Conservation (phyloP, 768 basidiomycete genomes). For the Trametes sanguinea region DNA sequence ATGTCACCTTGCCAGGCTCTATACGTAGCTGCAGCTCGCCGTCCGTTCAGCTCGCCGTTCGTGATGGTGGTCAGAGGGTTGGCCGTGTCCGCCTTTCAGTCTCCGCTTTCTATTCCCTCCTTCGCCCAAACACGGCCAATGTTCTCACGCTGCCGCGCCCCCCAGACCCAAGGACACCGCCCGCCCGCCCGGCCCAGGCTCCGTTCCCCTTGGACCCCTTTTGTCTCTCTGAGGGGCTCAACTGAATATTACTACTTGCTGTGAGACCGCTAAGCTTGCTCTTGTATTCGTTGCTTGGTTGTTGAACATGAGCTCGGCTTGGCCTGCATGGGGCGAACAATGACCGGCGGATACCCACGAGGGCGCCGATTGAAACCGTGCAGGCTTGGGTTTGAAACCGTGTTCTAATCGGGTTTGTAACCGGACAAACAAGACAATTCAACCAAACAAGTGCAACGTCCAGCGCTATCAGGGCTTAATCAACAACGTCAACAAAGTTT, state of each 20-base stretch:
- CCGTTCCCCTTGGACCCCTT: too few species aligned
- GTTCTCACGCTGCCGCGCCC: slow-evolving; percentile 28
- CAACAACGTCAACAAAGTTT: slow-evolving; percentile 39
- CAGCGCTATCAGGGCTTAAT: slow-evolving; percentile 21
- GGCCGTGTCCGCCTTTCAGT: slow-evolving; percentile 29
- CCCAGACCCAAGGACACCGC: not conserved
- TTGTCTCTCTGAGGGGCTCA: too few species aligned
- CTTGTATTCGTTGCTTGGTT: not conserved
- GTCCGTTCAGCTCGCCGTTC: slow-evolving; percentile 32
- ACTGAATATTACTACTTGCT: too few species aligned
- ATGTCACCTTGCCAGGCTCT: slow-evolving; percentile 30
- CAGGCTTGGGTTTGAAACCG: slow-evolving; percentile 3
- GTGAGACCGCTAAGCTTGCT: not conserved
- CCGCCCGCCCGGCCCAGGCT: too few species aligned
- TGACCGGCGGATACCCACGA: not conserved
- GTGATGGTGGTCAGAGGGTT: slow-evolving; percentile 34
- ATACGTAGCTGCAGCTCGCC: slow-evolving; percentile 24
- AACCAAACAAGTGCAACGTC: slow-evolving; percentile 34
- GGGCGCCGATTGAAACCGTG: slow-evolving; percentile 9
- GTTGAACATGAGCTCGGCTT: not conserved
- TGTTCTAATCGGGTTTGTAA: slow-evolving; percentile 20
- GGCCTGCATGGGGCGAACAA: not conserved
- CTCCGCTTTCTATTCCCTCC: slow-evolving; percentile 32
- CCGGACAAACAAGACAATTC: slow-evolving; percentile 23
- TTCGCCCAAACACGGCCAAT: slow-evolving; percentile 9